Base-by-base conservation (phyloP, 805 yeast species). In the Candida yuanshanica region DNA sequence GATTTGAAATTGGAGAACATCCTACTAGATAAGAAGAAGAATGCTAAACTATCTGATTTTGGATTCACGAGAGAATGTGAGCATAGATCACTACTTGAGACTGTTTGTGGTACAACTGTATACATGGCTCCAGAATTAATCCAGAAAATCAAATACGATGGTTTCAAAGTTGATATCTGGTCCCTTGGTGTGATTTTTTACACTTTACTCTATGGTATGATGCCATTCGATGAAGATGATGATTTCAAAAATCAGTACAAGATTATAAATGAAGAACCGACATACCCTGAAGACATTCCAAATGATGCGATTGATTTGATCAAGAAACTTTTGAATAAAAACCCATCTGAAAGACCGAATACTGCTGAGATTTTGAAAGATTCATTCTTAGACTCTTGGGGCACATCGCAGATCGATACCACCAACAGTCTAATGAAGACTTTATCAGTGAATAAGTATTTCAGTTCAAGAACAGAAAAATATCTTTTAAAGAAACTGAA, bases 111-210 rank as follows among this genome's bases (percentile, higher is more conserved):
- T 3, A 91, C 98, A 0, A 79, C 89, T 1, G 95, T 88, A 4
- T 91, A 91, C 59, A 90, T 91, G 96, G 96, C 99, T 0, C 99
- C 99, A 0, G 99, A 91, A 58, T 68, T 93, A 46, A 67, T 90
- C 14, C 67, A 69, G 41, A 72, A 79, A 46, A 73, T 76, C 45
- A 79, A 80, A 35, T 89, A 89, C 59, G 79, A 79, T 33, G 98
- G 97, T 0, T 73, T 77, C 48, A 81, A 83, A 51, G 79, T 81
- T 2, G 99, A 91, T 58, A 79, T 85, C 7, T 91, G 99, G 99
- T 78, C 96, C 0, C 63, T 91, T 47, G 99, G 99, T 1, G 77
- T 93, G 10, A 88, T 93, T 13, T 63, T 91, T 8, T 93, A 82
- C 58, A 89, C 97, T 0, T 70, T 91, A 73, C 55, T 87, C 0